Evolutionary conservation across 345 rosid species (phyloP).

Genomic region (Kernera saxatilis): DNA sequence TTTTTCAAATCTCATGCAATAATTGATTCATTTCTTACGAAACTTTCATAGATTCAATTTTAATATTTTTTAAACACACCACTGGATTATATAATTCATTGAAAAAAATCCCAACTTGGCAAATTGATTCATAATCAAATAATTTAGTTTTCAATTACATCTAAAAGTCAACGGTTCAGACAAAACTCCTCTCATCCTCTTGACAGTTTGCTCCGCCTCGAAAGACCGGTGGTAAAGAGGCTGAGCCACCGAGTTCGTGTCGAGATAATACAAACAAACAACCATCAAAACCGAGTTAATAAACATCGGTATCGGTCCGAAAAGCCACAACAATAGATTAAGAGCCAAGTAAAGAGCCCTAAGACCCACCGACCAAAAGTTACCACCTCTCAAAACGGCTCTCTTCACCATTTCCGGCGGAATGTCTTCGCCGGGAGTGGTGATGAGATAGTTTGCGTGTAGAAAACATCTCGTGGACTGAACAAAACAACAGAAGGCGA

Average conservation of each 20-base stretch:
- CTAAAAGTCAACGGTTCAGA: slow-evolving; percentile 25
- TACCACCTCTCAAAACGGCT: slow-evolving; percentile 57
- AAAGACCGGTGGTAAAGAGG: slow-evolving; percentile 44
- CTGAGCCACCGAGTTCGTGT: slow-evolving; percentile 40
- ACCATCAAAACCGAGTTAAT: slow-evolving; percentile 46
- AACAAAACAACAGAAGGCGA: slow-evolving; percentile 66
- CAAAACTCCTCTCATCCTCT: slow-evolving; percentile 31
- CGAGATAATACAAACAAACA: slow-evolving; percentile 41
- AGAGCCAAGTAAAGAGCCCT: slow-evolving; percentile 70
- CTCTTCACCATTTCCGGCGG: slow-evolving; percentile 36
- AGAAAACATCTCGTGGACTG: slow-evolving; percentile 60
- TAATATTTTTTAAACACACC: neutral
- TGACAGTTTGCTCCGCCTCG: slow-evolving; percentile 7
- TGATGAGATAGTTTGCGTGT: slow-evolving; percentile 61
- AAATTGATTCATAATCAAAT: slow-evolving; percentile 8
- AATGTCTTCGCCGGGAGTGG: slow-evolving; percentile 40
- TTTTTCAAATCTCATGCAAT: slow-evolving; percentile 24
- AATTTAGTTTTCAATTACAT: neutral
- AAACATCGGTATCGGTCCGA: slow-evolving; percentile 83
- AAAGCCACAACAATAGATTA: slow-evolving; percentile 61
- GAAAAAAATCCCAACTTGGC: slow-evolving; percentile 8
- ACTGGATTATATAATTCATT: neutral
- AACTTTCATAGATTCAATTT: neutral
- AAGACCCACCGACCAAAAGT: slow-evolving; percentile 69
- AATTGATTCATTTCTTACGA: neutral